phyloP scores from a whole-genome alignment of 2,329 filamentous ascomycete species.

The Penicillium janthinellum region DNA sequence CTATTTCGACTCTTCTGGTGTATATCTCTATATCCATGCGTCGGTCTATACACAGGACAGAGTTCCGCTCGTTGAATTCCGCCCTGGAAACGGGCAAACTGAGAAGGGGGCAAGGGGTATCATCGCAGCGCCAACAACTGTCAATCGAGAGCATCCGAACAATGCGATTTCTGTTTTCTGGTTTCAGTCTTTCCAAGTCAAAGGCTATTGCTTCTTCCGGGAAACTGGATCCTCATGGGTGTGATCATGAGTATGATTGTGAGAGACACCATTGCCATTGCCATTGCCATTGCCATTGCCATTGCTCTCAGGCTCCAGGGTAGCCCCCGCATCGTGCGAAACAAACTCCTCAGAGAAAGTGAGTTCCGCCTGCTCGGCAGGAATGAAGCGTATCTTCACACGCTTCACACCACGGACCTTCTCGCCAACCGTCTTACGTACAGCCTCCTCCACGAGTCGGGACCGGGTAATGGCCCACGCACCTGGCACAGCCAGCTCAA shows the following conservation, averaged over 20 bases:
- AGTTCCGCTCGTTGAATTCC: conserved; percentile 4
- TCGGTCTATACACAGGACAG: conserved; percentile 21
- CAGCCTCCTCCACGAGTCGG: conserved; percentile 67
- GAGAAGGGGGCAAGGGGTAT: conserved; percentile 10
- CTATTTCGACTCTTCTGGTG: not conserved
- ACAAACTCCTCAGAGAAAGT: conserved; percentile 80
- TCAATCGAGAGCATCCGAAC: conserved; percentile 6
- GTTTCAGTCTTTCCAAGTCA: not conserved
- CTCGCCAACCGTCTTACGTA: conserved; percentile 71
- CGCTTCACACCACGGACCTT: conserved; percentile 82
- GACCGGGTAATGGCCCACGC: conserved; percentile 74
- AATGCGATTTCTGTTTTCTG: not conserved
- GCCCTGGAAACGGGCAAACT: not conserved
- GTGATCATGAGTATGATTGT: conserved; percentile 26
- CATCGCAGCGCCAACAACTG: conserved; percentile 16
- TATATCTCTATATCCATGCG: conserved; percentile 14
- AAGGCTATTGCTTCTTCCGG: conserved; percentile 29
- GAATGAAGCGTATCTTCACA: conserved; percentile 80
- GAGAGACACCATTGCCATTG: conserved; percentile 6
- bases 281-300: not conserved
- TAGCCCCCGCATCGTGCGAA: conserved; percentile 58
- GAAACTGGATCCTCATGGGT: conserved; percentile 14
- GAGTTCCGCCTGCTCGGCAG: conserved; percentile 60
- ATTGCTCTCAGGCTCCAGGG: conserved; percentile 56
- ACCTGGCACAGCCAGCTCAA: conserved; percentile 79